Conservation (phyloP, 2,329 filamentous ascomycete genomes). For the Dryadomyces quercus-mongolicae region DNA sequence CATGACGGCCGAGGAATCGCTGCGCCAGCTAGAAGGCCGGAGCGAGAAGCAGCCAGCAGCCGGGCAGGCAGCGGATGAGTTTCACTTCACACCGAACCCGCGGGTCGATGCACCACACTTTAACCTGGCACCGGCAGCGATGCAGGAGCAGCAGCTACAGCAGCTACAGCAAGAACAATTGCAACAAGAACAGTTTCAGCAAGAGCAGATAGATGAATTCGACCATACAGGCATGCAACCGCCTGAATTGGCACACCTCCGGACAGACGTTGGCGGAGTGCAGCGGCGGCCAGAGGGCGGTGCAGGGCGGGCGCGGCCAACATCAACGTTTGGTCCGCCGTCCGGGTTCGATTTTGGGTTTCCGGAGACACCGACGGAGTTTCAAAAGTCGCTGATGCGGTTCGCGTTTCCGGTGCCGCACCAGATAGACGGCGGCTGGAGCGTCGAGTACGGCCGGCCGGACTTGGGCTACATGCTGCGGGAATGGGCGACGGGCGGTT, state of each 20-base stretch:
- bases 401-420: conserved; percentile 69
- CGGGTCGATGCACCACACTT: conserved; percentile 42
- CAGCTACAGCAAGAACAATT: too few relatives aligned
- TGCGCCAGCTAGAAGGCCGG: conserved; percentile 36
- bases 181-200: too few relatives aligned
- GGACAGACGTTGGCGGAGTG: conserved; percentile 28
- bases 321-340: conserved; percentile 45
- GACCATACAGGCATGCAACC: conserved; percentile 19
- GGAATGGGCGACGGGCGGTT: conserved; percentile 64
- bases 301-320: conserved; percentile 26
- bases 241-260: conserved; percentile 46
- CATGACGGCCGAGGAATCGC: conserved; percentile 28
- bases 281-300: conserved; percentile 6
- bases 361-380: conserved; percentile 70
- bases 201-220: background rate
- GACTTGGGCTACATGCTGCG: conserved; percentile 79
- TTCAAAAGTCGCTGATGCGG: conserved; percentile 81
- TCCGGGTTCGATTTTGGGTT: conserved; percentile 70
- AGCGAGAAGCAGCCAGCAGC: conserved; percentile 15
- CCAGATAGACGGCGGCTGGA: conserved; percentile 69
- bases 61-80: conserved; percentile 22
- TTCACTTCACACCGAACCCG: conserved; percentile 45
- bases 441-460: conserved; percentile 82
- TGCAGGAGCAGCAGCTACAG: too few relatives aligned
- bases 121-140: conserved; percentile 35